Base-by-base conservation (phyloP, 1,284 basidiomycete genomes). In the Tilletia setariae region DNA sequence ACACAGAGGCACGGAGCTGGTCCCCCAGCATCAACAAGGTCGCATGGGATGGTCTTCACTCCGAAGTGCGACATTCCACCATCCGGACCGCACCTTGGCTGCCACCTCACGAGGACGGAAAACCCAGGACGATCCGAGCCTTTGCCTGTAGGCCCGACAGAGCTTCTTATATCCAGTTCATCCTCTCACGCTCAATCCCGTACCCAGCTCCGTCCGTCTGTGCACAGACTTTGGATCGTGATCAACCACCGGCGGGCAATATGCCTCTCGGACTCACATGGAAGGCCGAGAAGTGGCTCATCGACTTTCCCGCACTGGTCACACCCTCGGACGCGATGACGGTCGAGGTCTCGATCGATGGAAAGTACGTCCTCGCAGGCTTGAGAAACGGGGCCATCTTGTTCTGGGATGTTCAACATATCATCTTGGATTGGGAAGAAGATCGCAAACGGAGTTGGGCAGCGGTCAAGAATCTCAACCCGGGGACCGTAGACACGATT, bases 351-450 rank as follows among this genome's bases (percentile, higher is more conserved):
- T 53, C 51, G 23, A 23, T 28, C 23, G 51, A 53, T 28, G 21
- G 51, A 15, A 21, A 53, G 28, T 53, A 28, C 11, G 21, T 53
- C 51, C 23, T 53, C 23, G 51, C 51, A 13, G 51, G 51, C 1
- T 25, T 53, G 51, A 21, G 51, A 23, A 53, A 53, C 23, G 51
- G 51, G 15, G 21, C 51, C 13, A 28, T 53, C 6, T 53, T 53
- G 51, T 28, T 53, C 21, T 53, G 51, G 51, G 51, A 53, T 28
- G 13, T 53, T 11, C 21, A 53, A 23, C 21, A 25, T 25, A 53
- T 53, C 23, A 53, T 53, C 51, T 25, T 53, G 23, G 51, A 53
- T 3, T 53, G 51, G 51, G 21, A 53, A 28, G 51, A 53, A 40
- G 35, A 40, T 40, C 35, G 35, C 35, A 40, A 40, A 40, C 35